Conservation (phyloP, 306 rosid species). For the Vigna angularis region DNA sequence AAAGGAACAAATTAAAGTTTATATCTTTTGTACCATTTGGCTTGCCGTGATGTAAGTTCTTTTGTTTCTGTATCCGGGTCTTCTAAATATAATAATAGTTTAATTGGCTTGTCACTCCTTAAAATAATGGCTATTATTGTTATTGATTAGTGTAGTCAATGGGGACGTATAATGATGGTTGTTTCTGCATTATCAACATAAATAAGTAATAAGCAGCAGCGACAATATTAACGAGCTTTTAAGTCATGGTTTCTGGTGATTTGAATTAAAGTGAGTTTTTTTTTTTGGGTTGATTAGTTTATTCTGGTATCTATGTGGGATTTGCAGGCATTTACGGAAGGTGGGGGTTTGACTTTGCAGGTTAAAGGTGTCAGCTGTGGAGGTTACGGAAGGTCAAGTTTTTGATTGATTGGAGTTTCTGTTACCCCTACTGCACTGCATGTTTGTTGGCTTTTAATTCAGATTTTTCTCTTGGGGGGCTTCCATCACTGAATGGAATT, state of each 20-base stretch:
- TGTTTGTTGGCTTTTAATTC: conserved; percentile 52
- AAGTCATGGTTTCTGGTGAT: not conserved
- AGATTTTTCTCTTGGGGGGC: conserved; percentile 42
- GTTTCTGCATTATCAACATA: conserved; percentile 49
- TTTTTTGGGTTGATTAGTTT: conserved; percentile 43
- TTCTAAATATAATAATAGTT: conserved; percentile 38
- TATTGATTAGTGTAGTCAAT: conserved; percentile 44
- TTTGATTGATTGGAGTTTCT: conserved; percentile 41
- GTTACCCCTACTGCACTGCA: conserved; percentile 38
- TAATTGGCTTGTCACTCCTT: conserved; percentile 40
- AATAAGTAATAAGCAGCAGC: conserved; percentile 1
- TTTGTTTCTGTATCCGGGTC: conserved; percentile 43
- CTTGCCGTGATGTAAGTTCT: conserved; percentile 37
- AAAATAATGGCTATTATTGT: conserved; percentile 38
- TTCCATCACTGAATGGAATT: conserved; percentile 59
- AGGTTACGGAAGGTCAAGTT: conserved; percentile 53
- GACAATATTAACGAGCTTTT: not conserved
- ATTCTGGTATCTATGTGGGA: conserved; percentile 57
- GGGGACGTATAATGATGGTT: conserved; percentile 53
- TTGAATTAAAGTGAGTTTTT: conserved; percentile 35
- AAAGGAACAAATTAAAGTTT: not conserved
- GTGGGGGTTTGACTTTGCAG: conserved; percentile 78
- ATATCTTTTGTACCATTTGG: conserved; percentile 6
- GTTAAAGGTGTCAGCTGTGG: conserved; percentile 43
- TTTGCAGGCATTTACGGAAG: conserved; percentile 78